Evolutionary conservation across 2,329 filamentous ascomycete genomes (phyloP), one percentile per base, ranked within the genome.

Genomic region (Sarocladium kiliense): DNA sequence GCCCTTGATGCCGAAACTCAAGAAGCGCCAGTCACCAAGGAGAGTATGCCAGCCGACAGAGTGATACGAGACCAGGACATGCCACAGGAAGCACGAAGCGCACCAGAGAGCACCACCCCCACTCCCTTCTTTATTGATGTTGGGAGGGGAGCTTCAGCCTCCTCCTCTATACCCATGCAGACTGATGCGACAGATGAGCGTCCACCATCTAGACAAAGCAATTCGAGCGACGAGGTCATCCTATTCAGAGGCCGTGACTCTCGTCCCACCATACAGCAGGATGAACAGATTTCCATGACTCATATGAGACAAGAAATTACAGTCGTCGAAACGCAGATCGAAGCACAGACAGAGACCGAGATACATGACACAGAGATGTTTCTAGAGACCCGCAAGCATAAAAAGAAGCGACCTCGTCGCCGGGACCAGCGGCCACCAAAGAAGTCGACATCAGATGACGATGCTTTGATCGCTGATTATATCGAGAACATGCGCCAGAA

Each of bases 191-290:
- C 21, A 18, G 39, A 54, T 30, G 30, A 50, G 23, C 47, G 47
- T 14, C 9, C 47, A 3, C 26, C 23, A 3, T 51, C 47, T 5
- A 51, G 47, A 21, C 63, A 63, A 10, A 65, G 59, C 34, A 65
- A 57, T 47, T 89, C 87, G 0, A 88, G 86, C 63, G 69, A 89
- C 49, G 89, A 96, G 60, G 74, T 90, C 4, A 84, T 91, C 47
- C 63, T 89, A 0, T 90, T 89, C 65, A 79, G 75, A 56, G 84
- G 84, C 37, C 76, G 84, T 54, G 70, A 71, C 55, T 65, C 66
- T 63, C 21, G 56, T 11, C 64, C 62, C 37, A 39, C 7, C 5
- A 23, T 30, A 5, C 16, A 34, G 14, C 26, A 21, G 2, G 10
- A 49, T 9, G 30, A 26, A 7, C 53, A 61, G 23, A 64, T 66